A percentile compares a stretch with the other conserved stretches of the same genome.
These are phyloP conservation scores for Crataegus laevigata DNA, from an alignment of 306 rosid species.

Conservation along the genomic window DNA sequence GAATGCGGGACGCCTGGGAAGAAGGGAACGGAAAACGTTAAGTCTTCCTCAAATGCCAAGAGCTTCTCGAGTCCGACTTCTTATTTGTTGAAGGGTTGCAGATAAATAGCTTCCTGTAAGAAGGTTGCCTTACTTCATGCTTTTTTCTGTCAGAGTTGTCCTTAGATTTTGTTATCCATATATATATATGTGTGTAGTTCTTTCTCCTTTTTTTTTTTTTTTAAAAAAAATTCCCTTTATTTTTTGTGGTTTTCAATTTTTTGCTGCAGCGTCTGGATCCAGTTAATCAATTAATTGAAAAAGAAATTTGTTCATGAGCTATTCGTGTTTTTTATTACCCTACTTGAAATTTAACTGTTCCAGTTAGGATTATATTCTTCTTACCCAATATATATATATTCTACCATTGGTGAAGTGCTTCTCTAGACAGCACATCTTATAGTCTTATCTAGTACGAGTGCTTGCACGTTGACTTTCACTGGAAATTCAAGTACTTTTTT, in stretches of 20 bases:
- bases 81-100: constrained; percentile 69
- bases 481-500: not conserved
- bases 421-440: fast-evolving
- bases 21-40: constrained; percentile 46
- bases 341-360: not conserved
- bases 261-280: not conserved
- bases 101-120: constrained; percentile 26
- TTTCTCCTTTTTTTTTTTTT: no score
- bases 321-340: not conserved
- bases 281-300: not conserved
- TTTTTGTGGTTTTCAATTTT: not conserved
- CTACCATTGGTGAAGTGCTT: not conserved
- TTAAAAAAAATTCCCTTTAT: no score
- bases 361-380: not conserved
- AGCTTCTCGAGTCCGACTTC: constrained; percentile 65
- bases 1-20: constrained; percentile 82
- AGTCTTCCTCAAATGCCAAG: constrained; percentile 30
- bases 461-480: not conserved
- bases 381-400: no score
- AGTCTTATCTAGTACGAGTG: not conserved
- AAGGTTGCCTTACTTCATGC: not conserved
- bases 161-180: not conserved
- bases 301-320: not conserved
- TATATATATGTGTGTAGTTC: not conserved
- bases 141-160: not conserved